Evolutionary conservation across 768 basidiomycete species (phyloP).

Genomic region (Kwoniella bestiolae): DNA sequence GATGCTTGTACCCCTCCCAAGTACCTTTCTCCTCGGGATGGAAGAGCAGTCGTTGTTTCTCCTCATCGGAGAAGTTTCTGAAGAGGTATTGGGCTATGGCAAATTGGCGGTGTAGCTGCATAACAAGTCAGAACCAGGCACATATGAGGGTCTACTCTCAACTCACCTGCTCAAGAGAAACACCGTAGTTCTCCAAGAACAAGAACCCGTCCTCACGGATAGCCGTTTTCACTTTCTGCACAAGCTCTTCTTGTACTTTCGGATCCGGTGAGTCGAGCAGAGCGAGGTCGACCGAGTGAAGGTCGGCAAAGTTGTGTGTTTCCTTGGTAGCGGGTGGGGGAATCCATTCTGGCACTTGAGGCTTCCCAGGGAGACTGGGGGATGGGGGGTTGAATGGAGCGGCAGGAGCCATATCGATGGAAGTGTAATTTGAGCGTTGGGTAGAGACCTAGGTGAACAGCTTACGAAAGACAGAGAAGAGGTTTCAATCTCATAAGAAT

Average conservation of each 20-base stretch:
- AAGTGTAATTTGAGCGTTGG: no score
- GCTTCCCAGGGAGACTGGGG: conserved; percentile 28
- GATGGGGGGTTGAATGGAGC: conserved; percentile 35
- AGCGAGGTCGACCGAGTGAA: conserved; percentile 32
- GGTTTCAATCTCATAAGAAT: no score
- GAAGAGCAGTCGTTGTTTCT: conserved; percentile 37
- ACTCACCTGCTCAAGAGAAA: conserved; percentile 39
- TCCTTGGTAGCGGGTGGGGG: conserved; percentile 38
- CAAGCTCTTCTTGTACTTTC: conserved; percentile 25
- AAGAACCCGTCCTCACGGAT: conserved; percentile 45
- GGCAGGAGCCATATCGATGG: neutral
- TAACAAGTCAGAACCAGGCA: no score
- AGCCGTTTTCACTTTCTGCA: conserved; percentile 24
- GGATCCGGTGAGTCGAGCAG: conserved; percentile 40
- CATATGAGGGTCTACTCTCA: no score
- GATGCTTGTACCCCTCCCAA: conserved; percentile 45
- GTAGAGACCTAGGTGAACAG: no score
- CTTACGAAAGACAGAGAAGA: no score
- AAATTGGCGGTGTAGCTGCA: conserved; percentile 42
- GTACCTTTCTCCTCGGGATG: conserved; percentile 29
- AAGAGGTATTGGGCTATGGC: conserved; percentile 37
- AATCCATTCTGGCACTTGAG: conserved; percentile 30
- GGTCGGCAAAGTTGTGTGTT: conserved; percentile 33
- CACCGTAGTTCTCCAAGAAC: conserved; percentile 43
- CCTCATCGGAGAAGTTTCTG: conserved; percentile 35